phyloP scores from a whole-genome alignment of 75 land plant species.

The Pinus tabuliformis region DNA sequence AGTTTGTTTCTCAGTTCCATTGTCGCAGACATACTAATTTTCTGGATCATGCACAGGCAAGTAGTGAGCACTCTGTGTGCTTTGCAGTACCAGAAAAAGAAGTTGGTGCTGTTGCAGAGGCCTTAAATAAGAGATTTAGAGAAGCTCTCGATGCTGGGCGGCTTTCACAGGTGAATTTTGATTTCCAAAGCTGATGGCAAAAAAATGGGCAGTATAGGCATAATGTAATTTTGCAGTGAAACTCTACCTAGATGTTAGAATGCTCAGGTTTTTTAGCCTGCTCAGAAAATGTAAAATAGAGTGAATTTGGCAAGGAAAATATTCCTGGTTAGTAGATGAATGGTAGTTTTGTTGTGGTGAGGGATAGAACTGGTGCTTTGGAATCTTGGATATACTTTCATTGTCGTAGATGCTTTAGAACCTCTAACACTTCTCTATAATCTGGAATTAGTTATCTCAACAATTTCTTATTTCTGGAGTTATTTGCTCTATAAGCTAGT shows the following conservation, averaged over 20 bases:
- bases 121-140: constrained; percentile 72
- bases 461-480: neutral
- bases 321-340: neutral
- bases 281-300: neutral
- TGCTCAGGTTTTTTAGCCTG: neutral
- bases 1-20: neutral
- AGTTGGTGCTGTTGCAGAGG: constrained; percentile 76
- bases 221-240: neutral
- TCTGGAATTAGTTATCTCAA: neutral
- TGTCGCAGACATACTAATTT: constrained; percentile 9
- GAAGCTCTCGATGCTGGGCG: constrained; percentile 92
- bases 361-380: neutral
- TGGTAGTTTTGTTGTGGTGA: neutral
- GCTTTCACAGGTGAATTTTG: constrained; percentile 64
- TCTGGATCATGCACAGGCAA: constrained; percentile 57
- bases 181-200: neutral
- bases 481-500: neutral
- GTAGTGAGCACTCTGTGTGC: constrained; percentile 98
- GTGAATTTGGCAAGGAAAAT: neutral
- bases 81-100: constrained; percentile 98
- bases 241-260: neutral
- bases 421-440: too few relatives aligned
- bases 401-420: neutral
- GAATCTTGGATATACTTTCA: too few relatives aligned
- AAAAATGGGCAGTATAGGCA: neutral